phyloP scores from a whole-genome alignment of 768 basidiomycete species.

The Russula virescens region DNA sequence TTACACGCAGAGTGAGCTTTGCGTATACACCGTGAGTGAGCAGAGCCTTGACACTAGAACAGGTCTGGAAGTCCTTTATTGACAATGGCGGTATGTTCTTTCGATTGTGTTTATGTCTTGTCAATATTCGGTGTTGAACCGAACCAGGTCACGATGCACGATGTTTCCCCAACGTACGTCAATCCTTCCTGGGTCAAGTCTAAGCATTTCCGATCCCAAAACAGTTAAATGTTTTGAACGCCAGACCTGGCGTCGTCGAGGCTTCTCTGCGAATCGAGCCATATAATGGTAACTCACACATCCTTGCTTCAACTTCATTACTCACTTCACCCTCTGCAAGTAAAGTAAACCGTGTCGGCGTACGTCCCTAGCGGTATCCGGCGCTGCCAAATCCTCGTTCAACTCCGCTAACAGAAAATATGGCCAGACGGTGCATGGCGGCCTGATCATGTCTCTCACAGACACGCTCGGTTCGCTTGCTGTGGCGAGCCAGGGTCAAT shows the following conservation, averaged over 20 bases:
- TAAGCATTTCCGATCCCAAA: background rate
- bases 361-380: conserved; percentile 35
- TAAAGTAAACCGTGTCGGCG: conserved; percentile 78
- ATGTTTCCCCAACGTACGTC: conserved; percentile 70
- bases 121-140: conserved; percentile 7
- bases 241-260: conserved; percentile 65
- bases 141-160: conserved; percentile 66
- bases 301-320: background rate
- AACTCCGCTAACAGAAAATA: background rate
- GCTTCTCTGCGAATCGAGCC: conserved; percentile 67
- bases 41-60: conserved; percentile 11
- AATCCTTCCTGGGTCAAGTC: background rate
- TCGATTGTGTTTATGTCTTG: background rate
- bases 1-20: conserved; percentile 51
- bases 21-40: background rate
- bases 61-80: conserved; percentile 83
- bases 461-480: conserved; percentile 82
- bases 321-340: background rate
- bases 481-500: conserved; percentile 76
- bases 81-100: conserved; percentile 57
- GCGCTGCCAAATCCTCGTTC: background rate
- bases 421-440: conserved; percentile 64
- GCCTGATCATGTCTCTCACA: conserved; percentile 73
- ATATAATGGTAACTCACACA: conserved; percentile 53
- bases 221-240: conserved; percentile 59